These are phyloP conservation scores for Phytophthora quininea DNA, from an alignment of 352 stramenopile species.

Conservation along the genomic window DNA sequence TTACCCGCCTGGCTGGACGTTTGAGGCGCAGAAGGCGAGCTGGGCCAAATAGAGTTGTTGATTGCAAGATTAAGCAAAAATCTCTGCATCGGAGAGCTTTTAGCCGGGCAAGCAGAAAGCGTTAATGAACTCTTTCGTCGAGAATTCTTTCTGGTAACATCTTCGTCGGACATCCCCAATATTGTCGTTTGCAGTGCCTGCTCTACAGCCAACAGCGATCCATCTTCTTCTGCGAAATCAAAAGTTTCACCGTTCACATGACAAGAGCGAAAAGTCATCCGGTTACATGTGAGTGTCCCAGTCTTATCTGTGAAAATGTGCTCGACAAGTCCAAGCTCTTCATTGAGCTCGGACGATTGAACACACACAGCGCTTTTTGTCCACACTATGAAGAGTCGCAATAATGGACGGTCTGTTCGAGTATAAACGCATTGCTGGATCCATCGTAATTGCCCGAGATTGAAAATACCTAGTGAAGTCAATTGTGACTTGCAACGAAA, in stretches of 20 bases:
- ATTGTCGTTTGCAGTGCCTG: constrained; percentile 14
- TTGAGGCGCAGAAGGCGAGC: background rate
- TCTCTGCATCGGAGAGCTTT: constrained; percentile 31
- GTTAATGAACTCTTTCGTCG: constrained; percentile 14
- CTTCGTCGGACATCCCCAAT: constrained; percentile 6
- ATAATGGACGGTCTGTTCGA: constrained; percentile 13
- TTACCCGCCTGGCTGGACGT: background rate
- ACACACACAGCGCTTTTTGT: constrained; percentile 67
- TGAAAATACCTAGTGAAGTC: constrained; percentile 88
- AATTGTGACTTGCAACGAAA: constrained; percentile 92
- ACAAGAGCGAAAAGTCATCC: constrained; percentile 94
- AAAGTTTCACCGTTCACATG: constrained; percentile 86
- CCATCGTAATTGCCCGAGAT: constrained; percentile 66
- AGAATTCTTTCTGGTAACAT: constrained; percentile 1
- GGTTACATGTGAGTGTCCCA: constrained; percentile 92
- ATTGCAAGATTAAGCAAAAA: constrained; percentile 64
- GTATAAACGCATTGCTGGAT: constrained; percentile 72
- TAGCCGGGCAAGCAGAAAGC: constrained; percentile 14
- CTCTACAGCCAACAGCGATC: constrained; percentile 33
- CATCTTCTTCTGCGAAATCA: constrained; percentile 39
- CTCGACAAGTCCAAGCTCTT: constrained; percentile 93
- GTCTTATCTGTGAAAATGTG: constrained; percentile 98
- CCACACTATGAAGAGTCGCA: background rate
- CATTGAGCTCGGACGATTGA: constrained; percentile 88
- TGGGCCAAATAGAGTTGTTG: constrained; percentile 67